These are phyloP conservation scores for Spinacia oleracea DNA, from an alignment of 179 eudicot species.

Conservation along the genomic window DNA sequence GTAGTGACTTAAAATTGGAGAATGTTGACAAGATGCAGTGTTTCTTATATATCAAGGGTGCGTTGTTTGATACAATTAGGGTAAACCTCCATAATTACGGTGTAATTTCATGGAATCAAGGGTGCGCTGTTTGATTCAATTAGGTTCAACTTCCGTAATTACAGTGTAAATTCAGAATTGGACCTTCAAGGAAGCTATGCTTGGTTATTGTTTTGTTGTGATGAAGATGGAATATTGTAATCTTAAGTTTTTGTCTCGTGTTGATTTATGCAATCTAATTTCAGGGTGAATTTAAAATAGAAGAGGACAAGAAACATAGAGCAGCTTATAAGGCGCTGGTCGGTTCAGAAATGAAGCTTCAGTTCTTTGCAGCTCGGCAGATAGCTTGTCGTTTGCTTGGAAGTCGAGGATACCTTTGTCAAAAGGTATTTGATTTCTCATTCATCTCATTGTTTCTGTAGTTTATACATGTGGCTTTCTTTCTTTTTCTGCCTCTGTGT, in stretches of 20 bases:
- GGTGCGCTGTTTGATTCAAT: no score
- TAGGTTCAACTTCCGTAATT: no score
- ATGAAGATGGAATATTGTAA: not conserved
- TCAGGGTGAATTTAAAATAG: conserved; percentile 80
- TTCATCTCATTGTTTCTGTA: not conserved
- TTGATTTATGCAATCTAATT: conserved; percentile 13
- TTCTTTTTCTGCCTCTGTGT: not conserved
- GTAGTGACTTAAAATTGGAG: no score
- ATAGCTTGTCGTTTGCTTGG: conserved; percentile 98
- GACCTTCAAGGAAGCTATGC: no score
- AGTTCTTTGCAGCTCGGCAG: conserved; percentile 87
- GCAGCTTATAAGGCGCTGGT: conserved; percentile 64
- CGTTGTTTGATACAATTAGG: no score
- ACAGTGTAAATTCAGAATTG: no score
- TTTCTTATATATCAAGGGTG: no score
- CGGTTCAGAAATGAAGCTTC: conserved; percentile 73
- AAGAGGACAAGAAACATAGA: conserved; percentile 91
- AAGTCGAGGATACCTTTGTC: conserved; percentile 94
- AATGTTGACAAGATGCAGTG: no score
- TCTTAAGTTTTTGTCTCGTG: not conserved
- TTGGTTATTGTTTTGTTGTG: not conserved
- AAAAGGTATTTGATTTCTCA: conserved; percentile 51
- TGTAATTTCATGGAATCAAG: no score
- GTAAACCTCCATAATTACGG: no score
- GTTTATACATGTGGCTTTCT: not conserved